Conservation (phyloP, 2,329 filamentous ascomycete species). For the Colletotrichum noveboracense region DNA sequence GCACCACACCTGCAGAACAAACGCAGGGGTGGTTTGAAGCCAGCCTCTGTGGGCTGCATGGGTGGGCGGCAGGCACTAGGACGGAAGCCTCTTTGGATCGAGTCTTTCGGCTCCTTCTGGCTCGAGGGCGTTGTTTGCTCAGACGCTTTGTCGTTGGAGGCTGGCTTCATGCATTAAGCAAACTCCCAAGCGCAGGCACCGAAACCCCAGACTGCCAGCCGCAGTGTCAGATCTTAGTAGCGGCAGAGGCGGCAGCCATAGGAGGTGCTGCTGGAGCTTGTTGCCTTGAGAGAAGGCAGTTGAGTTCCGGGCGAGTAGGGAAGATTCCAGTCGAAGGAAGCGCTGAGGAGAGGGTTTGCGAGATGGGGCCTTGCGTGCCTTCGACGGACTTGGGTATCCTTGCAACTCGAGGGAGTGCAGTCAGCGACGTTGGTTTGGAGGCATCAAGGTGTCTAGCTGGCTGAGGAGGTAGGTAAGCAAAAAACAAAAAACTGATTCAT, state of each 20-base stretch:
- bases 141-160: neutral
- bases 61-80: neutral
- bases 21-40: constrained; percentile 8
- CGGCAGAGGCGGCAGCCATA: neutral
- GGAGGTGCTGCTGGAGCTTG: neutral
- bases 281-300: neutral
- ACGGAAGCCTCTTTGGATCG: constrained; percentile 8
- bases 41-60: neutral
- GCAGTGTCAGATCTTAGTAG: neutral
- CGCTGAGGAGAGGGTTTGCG: neutral
- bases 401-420: neutral
- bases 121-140: neutral
- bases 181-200: neutral
- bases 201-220: neutral
- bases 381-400: neutral
- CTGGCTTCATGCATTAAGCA: constrained; percentile 4
- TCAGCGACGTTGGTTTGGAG: neutral
- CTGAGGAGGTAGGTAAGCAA: neutral
- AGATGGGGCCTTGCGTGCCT: neutral
- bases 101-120: neutral
- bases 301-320: neutral
- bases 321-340: neutral
- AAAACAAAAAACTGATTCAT: neutral
- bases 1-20: neutral
- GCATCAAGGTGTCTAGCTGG: neutral